Base-by-base conservation (phyloP, 129 eudicot species). In the Cynara cardunculus region DNA sequence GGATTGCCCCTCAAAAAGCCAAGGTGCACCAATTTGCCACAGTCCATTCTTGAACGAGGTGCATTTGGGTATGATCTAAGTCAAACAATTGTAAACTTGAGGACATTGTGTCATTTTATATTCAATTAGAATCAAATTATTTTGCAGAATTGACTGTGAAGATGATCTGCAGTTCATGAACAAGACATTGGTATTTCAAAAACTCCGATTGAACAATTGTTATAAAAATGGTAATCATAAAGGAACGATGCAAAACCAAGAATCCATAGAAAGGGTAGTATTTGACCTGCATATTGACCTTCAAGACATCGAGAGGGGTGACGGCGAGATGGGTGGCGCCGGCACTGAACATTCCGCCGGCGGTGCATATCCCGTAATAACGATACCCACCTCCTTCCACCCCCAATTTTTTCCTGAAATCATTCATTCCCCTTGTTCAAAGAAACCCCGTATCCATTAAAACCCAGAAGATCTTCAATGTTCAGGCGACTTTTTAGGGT, bases 321-420 rank as follows among this genome's bases (percentile, higher is more conserved):
- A 92, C 86, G 69, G 94, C 92, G 81, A 94, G 93, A 89, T 94
- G 99, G 82, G 99, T 88, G 73, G 96, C 87, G 13, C 94, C 99
- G 73, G 99, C 97, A 68, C 99, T 92, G 81, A 94, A 87, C 96
- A 94, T 92, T 35, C 99, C 97, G 25, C 97, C 99, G 53, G 82
- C 84, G 3, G 99, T 84, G 31, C 99, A 94, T 24, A 94, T 80
- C 3, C 96, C 94, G 69, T 94, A 94, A 78, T 92, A 94, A 35
- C 90, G 88, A 62, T 83, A 90, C 67, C 89, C 91, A 25, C 88
- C 84, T 83, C 98, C 83, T 83, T 61, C 87, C 37, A 72, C 76
- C 76, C 80, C 66, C 61, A 75, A 26, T 61, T 83, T 78, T 12
- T 56, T 14, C 67, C 83, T 74, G 8, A 66, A 66, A 31, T 79